phyloP scores from a whole-genome alignment of 306 rosid genomes.

The Begonia loranthoides region DNA sequence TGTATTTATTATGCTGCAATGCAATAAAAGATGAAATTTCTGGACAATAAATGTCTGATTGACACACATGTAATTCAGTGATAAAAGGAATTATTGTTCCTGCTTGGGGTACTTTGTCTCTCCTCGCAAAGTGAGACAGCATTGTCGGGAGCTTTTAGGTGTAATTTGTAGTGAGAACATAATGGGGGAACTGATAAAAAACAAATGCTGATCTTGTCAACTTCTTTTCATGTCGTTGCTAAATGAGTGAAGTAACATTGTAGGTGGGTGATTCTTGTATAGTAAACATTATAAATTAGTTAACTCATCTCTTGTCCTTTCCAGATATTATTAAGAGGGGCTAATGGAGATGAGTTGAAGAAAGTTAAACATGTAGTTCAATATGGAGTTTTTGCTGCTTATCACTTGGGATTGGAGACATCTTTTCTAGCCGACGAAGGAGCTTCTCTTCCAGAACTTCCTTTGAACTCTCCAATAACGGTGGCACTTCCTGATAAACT shows the following conservation, averaged over 20 bases:
- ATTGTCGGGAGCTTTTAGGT: background rate
- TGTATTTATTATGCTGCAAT: background rate
- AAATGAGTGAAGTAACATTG: background rate
- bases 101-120: background rate
- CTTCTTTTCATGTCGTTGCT: background rate
- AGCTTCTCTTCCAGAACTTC: constrained; percentile 82
- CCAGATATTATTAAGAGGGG: constrained; percentile 90
- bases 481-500: constrained; percentile 69
- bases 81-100: too few relatives aligned
- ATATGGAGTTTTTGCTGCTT: constrained; percentile 94
- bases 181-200: background rate
- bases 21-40: too few relatives aligned
- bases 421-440: constrained; percentile 99
- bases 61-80: background rate
- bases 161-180: background rate
- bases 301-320: constrained; percentile 10
- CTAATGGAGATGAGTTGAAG: constrained; percentile 74
- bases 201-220: background rate
- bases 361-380: constrained; percentile 92
- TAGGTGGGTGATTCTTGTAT: background rate
- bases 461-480: constrained; percentile 51
- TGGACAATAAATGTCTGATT: background rate
- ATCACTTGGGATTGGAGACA: constrained; percentile 94
- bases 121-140: background rate
- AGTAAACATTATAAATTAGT: background rate